phyloP scores from a whole-genome alignment of 148 eudicot species.

The Amaranthus palmeri region DNA sequence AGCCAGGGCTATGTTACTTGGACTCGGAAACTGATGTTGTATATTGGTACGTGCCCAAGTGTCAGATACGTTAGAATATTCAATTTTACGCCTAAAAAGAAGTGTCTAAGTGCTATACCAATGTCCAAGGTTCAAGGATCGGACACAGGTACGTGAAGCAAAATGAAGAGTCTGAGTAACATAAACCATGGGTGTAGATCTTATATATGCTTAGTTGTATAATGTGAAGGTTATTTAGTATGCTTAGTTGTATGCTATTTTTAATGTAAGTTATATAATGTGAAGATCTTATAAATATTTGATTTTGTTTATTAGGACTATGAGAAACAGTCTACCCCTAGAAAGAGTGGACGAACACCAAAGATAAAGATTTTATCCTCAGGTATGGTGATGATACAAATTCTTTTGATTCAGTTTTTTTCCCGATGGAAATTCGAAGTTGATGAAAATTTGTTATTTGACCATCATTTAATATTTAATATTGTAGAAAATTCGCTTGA shows the following conservation, averaged over 20 bases:
- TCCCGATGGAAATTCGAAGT: not conserved
- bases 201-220: too few species aligned
- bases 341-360: slow-evolving; percentile 34
- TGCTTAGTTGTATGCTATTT: not conserved
- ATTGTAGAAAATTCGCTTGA: slow-evolving; percentile 11
- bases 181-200: too few species aligned
- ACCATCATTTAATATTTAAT: not conserved
- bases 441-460: not conserved
- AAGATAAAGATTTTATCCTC: slow-evolving; percentile 11
- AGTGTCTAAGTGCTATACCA: too few species aligned
- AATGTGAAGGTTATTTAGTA: too few species aligned
- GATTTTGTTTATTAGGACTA: slow-evolving; percentile 16
- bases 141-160: too few species aligned
- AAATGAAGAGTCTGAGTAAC: too few species aligned
- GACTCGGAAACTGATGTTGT: too few species aligned
- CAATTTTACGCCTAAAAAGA: too few species aligned
- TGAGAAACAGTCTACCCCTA: slow-evolving; percentile 15
- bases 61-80: too few species aligned
- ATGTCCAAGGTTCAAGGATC: too few species aligned
- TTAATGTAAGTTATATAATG: not conserved
- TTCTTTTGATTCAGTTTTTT: slow-evolving; percentile 2
- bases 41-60: too few species aligned
- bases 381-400: slow-evolving; percentile 21
- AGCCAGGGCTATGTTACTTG: not conserved
- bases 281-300: not conserved